phyloP scores from a whole-genome alignment of 2,329 filamentous ascomycete species.

The Dendryphion nanum region DNA sequence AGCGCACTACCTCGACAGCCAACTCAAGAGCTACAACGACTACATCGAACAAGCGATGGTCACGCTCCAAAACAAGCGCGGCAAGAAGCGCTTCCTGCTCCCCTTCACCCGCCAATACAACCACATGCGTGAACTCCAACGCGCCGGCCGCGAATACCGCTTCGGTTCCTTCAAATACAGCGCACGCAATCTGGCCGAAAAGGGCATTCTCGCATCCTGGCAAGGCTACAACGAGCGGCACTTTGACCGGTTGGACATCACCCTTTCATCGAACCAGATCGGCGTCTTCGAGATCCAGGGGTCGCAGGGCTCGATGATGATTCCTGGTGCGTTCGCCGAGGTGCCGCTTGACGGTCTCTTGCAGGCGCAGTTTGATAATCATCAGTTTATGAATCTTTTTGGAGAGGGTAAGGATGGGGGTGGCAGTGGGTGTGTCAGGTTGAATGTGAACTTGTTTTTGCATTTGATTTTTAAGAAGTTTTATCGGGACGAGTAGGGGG shows the following conservation, averaged over 20 bases:
- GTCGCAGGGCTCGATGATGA: conserved; percentile 87
- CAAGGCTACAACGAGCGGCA: conserved; percentile 76
- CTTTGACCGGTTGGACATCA: conserved; percentile 90
- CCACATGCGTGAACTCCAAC: conserved; percentile 92
- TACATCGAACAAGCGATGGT: conserved; percentile 99
- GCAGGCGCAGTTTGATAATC: conserved; percentile 95
- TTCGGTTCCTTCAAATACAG: conserved; percentile 99
- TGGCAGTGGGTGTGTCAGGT: conserved; percentile 56
- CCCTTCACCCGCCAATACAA: conserved; percentile 99
- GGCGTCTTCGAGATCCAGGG: conserved; percentile 93
- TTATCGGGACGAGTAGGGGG: conserved; percentile 55
- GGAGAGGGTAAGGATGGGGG: conserved; percentile 25
- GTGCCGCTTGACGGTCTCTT: conserved; percentile 90
- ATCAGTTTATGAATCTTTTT: conserved; percentile 94
- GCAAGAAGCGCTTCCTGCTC: conserved; percentile 88
- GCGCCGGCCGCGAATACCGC: conserved; percentile 88
- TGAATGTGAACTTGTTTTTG: conserved; percentile 95
- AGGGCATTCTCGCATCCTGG: conserved; percentile 93
- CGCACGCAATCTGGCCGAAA: conserved; percentile 82
- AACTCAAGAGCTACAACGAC: conserved; percentile 96
- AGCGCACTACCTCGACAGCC: conserved; percentile 87
- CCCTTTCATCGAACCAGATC: conserved; percentile 90
- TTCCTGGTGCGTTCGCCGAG: conserved; percentile 85
- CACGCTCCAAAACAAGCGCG: conserved; percentile 95
- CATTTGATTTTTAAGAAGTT: conserved; percentile 99